Conservation (phyloP, 768 basidiomycete genomes). For the Exsudoporus frostii region DNA sequence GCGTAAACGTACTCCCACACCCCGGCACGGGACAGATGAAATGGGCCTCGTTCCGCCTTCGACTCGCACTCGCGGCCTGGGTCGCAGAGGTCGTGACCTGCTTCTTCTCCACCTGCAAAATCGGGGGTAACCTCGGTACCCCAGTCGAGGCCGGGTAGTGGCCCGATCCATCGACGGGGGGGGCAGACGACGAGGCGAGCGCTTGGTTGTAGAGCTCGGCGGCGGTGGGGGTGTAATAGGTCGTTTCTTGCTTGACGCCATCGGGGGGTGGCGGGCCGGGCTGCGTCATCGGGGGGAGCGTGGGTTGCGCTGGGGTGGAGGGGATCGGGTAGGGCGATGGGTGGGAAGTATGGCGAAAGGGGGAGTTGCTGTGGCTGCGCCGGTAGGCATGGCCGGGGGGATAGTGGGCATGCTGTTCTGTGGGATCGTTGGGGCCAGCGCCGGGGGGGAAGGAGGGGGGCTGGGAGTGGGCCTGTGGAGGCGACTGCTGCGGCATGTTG, state of each 20-base stretch:
- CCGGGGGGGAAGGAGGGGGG: constrained; percentile 36
- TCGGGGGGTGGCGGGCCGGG: constrained; percentile 16
- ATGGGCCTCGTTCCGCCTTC: constrained; percentile 86
- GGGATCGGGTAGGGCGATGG: constrained; percentile 39
- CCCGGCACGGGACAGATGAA: constrained; percentile 94
- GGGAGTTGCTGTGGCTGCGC: constrained; percentile 32
- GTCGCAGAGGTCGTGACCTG: constrained; percentile 95
- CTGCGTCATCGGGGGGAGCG: constrained; percentile 28
- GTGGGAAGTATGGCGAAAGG: constrained; percentile 39
- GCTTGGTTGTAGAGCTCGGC: constrained; percentile 53
- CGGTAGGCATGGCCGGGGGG: constrained; percentile 33
- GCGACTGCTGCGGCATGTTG: constrained; percentile 31
- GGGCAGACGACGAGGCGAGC: constrained; percentile 32
- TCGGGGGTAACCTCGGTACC: constrained; percentile 68
- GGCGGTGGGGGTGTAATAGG: constrained; percentile 51
- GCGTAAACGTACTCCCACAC: constrained; percentile 96
- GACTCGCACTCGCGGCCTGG: constrained; percentile 85
- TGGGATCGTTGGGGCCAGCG: constrained; percentile 34
- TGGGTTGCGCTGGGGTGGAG: constrained; percentile 28
- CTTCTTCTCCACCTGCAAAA: constrained; percentile 88
- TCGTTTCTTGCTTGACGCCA: constrained; percentile 39
- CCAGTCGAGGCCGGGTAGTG: constrained; percentile 32
- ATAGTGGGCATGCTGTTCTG: constrained; percentile 34
- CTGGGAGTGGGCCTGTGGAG: constrained; percentile 32
- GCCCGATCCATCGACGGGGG: constrained; percentile 19